Percentiles rank a stretch among this genome's conserved stretches.
phyloP scores from a whole-genome alignment of 805 yeast genomes.

The Lipomyces lipofer region DNA sequence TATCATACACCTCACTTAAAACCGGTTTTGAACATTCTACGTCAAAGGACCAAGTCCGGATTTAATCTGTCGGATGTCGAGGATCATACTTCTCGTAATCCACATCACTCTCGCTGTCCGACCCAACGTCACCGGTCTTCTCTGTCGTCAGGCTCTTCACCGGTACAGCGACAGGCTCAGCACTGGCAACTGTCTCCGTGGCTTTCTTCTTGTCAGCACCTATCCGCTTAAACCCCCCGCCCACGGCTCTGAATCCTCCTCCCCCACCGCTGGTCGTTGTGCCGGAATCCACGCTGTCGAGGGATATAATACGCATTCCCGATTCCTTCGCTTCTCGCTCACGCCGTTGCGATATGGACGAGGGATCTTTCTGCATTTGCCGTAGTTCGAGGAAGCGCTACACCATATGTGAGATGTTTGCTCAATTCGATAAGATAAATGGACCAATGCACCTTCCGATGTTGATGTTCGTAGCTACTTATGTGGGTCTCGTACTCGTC shows the following conservation, averaged over 20 bases:
- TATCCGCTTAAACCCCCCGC: constrained; percentile 20
- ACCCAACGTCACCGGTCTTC: background rate
- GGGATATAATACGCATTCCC: constrained; percentile 27
- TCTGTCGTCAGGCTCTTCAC: background rate
- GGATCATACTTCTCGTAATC: constrained; percentile 28
- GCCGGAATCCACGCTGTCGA: background rate
- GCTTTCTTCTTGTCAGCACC: constrained; percentile 9
- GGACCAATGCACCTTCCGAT: constrained; percentile 18
- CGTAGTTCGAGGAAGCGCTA: constrained; percentile 26
- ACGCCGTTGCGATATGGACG: constrained; percentile 13
- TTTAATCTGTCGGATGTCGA: constrained; percentile 16
- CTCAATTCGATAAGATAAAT: background rate
- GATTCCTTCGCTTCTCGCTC: constrained; percentile 24
- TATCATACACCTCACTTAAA: background rate
- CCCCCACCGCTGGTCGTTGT: background rate
- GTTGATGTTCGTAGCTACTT: constrained; percentile 30
- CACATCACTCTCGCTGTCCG: constrained; percentile 24
- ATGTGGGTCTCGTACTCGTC: constrained; percentile 31
- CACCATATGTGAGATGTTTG: background rate
- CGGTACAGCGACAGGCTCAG: background rate
- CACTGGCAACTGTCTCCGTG: background rate
- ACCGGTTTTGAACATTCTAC: too few relatives aligned
- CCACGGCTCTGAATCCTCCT: constrained; percentile 14
- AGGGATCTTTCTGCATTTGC: constrained; percentile 26
- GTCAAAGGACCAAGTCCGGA: too few relatives aligned